Evolutionary conservation across 495 filamentous ascomycete species (phyloP), one percentile per base, ranked within the genome.

Genomic region (Aspergillus heteromorphus): DNA sequence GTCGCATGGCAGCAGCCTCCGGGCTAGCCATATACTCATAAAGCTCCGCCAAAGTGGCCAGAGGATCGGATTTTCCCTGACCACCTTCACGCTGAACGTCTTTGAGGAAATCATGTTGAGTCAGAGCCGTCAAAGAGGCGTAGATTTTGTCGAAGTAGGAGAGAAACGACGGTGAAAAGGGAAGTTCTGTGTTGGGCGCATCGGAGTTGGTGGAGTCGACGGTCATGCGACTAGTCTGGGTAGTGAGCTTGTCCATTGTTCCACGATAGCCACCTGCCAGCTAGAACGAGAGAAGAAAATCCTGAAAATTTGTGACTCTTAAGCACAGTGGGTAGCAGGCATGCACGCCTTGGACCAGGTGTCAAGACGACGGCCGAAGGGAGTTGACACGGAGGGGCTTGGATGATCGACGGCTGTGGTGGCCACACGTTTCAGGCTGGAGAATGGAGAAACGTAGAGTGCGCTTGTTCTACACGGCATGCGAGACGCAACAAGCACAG

Each of bases 1-100:
- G 63, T 10, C 51, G 59, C 40, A 78, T 55, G 2, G 74, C 78
- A 57, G 72, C 72, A 19, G 83, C 75, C 10, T 65, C 67, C 0
- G 76, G 57, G 40, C 80, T 83, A 2, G 79, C 80, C 81, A 87
- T 85, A 61, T 86, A 87, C 1, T 61, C 63, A 5, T 81, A 65
- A 53, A 88, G 85, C 40, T 65, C 70, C 54, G 75, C 65, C 53
- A 85, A 67, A 16, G 71, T 72, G 6, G 49, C 60, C 30, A 74
- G 60, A 25, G 59, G 59, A 16, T 71, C 57, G 1, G 25, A 16
- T 18, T 2, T 13, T n/a, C 27, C 20, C 20, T 38, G n/a, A 2
- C 1, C 14, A 9, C 43, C n/a, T 13, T 68, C 68, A 25, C 56
- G 61, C 38, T 70, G 65, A 16, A 71, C 53, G n/a, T 61, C 59